Evolutionary conservation across 1,284 basidiomycete genomes (phyloP), one percentile per base, ranked within the genome.

Genomic region (Cryptococcus depauperatus): DNA sequence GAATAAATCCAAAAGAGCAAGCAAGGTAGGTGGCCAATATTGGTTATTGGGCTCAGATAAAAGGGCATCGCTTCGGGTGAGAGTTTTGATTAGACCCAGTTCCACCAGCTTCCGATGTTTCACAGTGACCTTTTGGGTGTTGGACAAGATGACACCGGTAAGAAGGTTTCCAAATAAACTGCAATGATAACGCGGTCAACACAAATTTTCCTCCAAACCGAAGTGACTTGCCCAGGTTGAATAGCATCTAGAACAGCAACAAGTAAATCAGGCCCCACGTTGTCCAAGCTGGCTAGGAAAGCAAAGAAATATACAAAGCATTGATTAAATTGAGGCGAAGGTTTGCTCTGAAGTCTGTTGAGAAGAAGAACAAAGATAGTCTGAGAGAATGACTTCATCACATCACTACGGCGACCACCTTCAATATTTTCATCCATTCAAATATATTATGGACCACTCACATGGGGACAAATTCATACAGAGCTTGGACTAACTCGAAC

Each of bases 241-340:
- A 97, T 84, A 6, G 75, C 77, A 51, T 98, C 90, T 29, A 97
- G 73, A 3, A 79, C 77, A 21, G 74, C 72, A 46, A 95, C 81
- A 33, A 92, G 70, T 55, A 80, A 84, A 59, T 95, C 86, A 0
- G 91, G 84, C 1, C 83, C 85, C 1, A 81, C 77, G 21, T 81
- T 79, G 44, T 84, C 76, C 53, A 95, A 70, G 6, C 87, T 87
- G 65, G 84, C 79, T 14, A 78, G 73, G 66, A 81, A 85, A 28
- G 83, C 72, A 46, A 93, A 69, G 69, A 95, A 91, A 58, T 81
- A 77, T 9, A 85, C 78, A 60, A 96, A 85, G 39, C 81, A 77
- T 62, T 91, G 87, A 8, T 84, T 81, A 68, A 85, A 95, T 66
- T 82, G 85, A 51, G 92, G 84, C 27, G 92, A 95, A 69, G 91